Evolutionary conservation across 2,329 filamentous ascomycete genomes (phyloP), one percentile per base, ranked within the genome.

Genomic region (Colletotrichum sp.): DNA sequence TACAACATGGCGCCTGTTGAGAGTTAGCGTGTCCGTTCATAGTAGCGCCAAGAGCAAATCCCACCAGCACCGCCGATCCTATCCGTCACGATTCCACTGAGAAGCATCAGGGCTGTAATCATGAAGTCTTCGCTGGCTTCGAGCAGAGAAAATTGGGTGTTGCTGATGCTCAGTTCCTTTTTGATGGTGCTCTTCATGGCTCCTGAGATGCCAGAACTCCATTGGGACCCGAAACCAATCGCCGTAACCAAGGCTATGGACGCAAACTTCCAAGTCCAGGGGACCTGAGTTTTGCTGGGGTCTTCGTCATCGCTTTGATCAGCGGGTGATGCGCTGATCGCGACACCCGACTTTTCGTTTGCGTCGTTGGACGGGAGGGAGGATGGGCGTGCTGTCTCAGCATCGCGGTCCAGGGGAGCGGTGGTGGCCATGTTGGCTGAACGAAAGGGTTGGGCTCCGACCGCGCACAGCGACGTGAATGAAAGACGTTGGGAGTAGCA

Each of bases 71-170:
- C 90, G 2, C 90, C 90, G 24, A 90, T 85, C 12, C 88, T 85
- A 76, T 92, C 90, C 0, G 90, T 92, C 2, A 91, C 78, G 3
- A 90, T 75, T 2, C 90, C 90, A 27, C 86, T 90, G 33, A 85
- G 70, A 0, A 92, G 80, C 21, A 92, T 89, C 5, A 92, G 79
- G 1, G 86, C 83, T 0, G 88, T 90, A 16, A 87, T 87, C 87
- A 92, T 92, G 85, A 92, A 92, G 77, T 92, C 87, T 75, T 91
- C 88, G 58, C 89, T 92, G 0, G 90, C 87, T 76, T 91, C 89
- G 0, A 92, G 83, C 0, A 92, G 82, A 0, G 90, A 86, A 75
- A 88, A 92, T 75, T 91, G 86, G 0, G 87, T 87, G 76, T 92
- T 92, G 78, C 88, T 87, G 77, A 92, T 91, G 58, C 87, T 75